Conservation (phyloP, 306 rosid species). For the Cucurbita ficifolia region DNA sequence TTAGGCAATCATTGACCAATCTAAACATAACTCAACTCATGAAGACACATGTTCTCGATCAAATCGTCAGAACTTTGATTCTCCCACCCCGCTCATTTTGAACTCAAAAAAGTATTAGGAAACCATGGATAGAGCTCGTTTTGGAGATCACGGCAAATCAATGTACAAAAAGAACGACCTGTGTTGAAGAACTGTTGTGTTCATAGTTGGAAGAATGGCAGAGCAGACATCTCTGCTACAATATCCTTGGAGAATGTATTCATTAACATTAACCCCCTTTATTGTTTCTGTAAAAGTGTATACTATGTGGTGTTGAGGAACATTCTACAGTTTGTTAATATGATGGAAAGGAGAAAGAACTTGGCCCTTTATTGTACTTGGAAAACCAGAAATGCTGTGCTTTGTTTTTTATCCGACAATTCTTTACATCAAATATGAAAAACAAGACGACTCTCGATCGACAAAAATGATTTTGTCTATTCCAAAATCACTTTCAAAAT, state of each 20-base stretch:
- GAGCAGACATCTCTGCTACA: not conserved
- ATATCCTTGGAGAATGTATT: not conserved
- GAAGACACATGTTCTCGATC: not conserved
- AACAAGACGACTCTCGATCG: not conserved
- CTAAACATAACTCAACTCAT: no score
- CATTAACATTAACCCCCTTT: not conserved
- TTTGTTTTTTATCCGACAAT: not conserved
- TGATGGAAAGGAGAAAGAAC: not conserved
- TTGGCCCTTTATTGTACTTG: not conserved
- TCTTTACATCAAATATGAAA: not conserved
- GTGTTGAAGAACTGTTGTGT: not conserved
- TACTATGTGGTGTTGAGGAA: not conserved
- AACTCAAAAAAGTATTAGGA: not conserved
- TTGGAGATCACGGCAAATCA: not conserved
- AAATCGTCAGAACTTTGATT: not conserved
- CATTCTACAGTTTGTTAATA: not conserved
- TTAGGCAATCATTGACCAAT: not conserved
- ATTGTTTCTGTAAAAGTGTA: not conserved
- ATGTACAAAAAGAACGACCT: not conserved
- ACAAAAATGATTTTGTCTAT: no score
- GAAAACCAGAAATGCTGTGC: no score
- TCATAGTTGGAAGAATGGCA: not conserved
- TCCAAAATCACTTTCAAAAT: no score
- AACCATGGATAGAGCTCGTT: slow-evolving; percentile 1
- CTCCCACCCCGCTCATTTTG: not conserved